Conservation (phyloP, 768 basidiomycete species). For the Chalciporus pseudorubinellus region DNA sequence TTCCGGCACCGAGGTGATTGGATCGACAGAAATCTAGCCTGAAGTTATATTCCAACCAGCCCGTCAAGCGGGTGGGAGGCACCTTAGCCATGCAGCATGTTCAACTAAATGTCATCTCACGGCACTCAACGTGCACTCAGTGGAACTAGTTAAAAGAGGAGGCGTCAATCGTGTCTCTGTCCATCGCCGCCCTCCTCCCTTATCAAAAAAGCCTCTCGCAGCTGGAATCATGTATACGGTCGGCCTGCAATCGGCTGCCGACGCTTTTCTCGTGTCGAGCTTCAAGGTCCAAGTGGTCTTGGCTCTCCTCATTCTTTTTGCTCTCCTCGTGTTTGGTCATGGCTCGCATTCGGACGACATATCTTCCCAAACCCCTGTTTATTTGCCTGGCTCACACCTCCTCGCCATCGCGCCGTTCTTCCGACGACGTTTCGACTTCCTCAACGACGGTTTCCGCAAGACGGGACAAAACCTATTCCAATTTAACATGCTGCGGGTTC, state of each 20-base stretch:
- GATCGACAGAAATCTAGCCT: slow-evolving; percentile 22
- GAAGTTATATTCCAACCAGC: slow-evolving; percentile 11
- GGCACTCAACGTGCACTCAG: slow-evolving; percentile 25
- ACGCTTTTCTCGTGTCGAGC: slow-evolving; percentile 35
- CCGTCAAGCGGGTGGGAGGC: slow-evolving; percentile 17
- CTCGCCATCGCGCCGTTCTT: slow-evolving; percentile 68
- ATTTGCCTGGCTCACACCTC: slow-evolving; percentile 57
- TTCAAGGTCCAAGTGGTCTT: slow-evolving; percentile 34
- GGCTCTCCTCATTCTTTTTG: slow-evolving; percentile 33
- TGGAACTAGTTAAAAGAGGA: slow-evolving; percentile 23
- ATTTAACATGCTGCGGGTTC: slow-evolving; percentile 65
- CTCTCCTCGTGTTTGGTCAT: slow-evolving; percentile 39
- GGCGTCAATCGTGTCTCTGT: slow-evolving; percentile 19
- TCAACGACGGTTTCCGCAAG: slow-evolving; percentile 67
- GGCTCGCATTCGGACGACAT: slow-evolving; percentile 46
- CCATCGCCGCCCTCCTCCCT: slow-evolving; percentile 23
- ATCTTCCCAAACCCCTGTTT: slow-evolving; percentile 41
- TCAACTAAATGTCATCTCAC: slow-evolving; percentile 24
- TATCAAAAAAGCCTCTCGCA: slow-evolving; percentile 26
- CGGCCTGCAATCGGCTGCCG: slow-evolving; percentile 39
- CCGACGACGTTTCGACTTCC: slow-evolving; percentile 64
- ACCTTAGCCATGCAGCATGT: slow-evolving; percentile 23
- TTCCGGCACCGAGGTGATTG: slow-evolving; percentile 29
- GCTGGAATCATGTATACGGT: slow-evolving; percentile 40
- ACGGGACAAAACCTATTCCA: slow-evolving; percentile 66